Evolutionary conservation across 106 monocot genomes (phyloP).

Genomic region (Chionographis japonica): DNA sequence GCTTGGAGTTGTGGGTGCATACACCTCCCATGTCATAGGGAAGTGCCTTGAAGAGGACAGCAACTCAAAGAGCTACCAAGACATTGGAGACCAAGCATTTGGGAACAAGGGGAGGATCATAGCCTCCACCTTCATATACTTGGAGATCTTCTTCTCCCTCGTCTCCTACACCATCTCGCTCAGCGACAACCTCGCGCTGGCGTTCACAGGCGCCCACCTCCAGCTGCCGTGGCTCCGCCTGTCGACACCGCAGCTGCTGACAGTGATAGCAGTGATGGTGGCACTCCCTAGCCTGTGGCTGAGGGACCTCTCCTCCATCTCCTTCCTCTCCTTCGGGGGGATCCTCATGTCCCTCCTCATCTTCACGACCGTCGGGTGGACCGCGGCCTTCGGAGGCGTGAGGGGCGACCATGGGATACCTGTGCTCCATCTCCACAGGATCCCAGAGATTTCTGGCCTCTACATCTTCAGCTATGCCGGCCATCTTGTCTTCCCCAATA

Average conservation of each 20-base stretch:
- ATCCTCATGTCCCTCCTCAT: slow-evolving; percentile 74
- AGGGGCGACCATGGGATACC: slow-evolving; percentile 34
- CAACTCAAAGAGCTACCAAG: slow-evolving; percentile 55
- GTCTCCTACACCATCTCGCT: slow-evolving; percentile 85
- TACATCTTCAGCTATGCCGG: slow-evolving; percentile 75
- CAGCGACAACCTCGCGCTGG: slow-evolving; percentile 58
- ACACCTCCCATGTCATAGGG: slow-evolving; percentile 69
- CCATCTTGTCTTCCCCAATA: slow-evolving; percentile 81
- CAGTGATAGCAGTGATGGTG: slow-evolving; percentile 45
- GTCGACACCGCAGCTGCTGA: slow-evolving; percentile 52
- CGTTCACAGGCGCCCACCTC: slow-evolving; percentile 29
- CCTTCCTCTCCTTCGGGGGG: slow-evolving; percentile 71
- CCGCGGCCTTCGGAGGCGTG: slow-evolving; percentile 40
- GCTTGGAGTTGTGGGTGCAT: slow-evolving; percentile 57
- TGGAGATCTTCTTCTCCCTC: slow-evolving; percentile 74
- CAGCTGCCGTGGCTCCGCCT: slow-evolving; percentile 31
- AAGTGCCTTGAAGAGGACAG: slow-evolving; percentile 57
- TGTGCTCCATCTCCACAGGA: slow-evolving; percentile 34
- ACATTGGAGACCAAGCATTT: slow-evolving; percentile 59
- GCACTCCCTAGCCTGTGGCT: slow-evolving; percentile 77
- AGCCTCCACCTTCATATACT: slow-evolving; percentile 65
- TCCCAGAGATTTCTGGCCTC: slow-evolving; percentile 64
- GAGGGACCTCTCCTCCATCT: slow-evolving; percentile 68
- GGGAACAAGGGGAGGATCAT: slow-evolving; percentile 52
- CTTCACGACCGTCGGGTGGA: slow-evolving; percentile 34